These are phyloP conservation scores for Basidiobolus meristosporus DNA, from an alignment of 371 early-diverging fungal genomes.

Conservation along the genomic window DNA sequence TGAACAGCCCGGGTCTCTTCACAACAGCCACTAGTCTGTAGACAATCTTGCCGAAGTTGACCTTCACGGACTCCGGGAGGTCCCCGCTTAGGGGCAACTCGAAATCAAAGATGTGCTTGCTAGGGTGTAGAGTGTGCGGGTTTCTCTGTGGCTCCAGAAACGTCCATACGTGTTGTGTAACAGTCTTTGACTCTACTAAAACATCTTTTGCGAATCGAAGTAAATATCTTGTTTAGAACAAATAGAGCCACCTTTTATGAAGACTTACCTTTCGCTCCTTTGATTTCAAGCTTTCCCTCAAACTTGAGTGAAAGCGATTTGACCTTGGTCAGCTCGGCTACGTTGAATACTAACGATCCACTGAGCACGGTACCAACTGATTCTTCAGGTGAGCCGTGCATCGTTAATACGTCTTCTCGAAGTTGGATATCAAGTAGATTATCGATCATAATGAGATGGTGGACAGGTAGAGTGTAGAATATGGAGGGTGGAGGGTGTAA, in stretches of 20 bases:
- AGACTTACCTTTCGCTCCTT: slow-evolving; percentile 4
- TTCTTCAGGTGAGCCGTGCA: slow-evolving; percentile 4
- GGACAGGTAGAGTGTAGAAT: too few species aligned
- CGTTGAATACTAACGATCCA: slow-evolving; percentile 3
- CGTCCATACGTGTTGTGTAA: slow-evolving; percentile 3
- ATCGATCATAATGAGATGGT: too few species aligned
- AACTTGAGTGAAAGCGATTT: slow-evolving; percentile 3
- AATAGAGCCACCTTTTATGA: background rate
- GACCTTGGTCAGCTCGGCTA: slow-evolving; percentile 3
- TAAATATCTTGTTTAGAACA: background rate
- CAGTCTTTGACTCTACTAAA: background rate
- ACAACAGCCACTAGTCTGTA: slow-evolving; percentile 2
- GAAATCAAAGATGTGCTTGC: slow-evolving; percentile 3
- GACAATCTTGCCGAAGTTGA: slow-evolving; percentile 1
- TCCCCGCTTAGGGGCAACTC: slow-evolving; percentile 3
- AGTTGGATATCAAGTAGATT: background rate
- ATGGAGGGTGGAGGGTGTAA: too few species aligned
- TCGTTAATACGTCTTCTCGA: slow-evolving; percentile 1
- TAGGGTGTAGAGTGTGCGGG: background rate
- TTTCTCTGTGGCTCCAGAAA: slow-evolving; percentile 3
- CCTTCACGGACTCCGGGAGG: background rate
- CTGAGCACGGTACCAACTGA: slow-evolving; percentile 5
- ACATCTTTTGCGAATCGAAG: background rate
- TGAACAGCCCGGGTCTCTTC: slow-evolving; percentile 3
- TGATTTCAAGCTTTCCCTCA: background rate